Percentiles rank a stretch among this genome's conserved stretches.
Evolutionary conservation across 148 eudicot genomes (phyloP).

Genomic region (Rhododendron kiyosumense): DNA sequence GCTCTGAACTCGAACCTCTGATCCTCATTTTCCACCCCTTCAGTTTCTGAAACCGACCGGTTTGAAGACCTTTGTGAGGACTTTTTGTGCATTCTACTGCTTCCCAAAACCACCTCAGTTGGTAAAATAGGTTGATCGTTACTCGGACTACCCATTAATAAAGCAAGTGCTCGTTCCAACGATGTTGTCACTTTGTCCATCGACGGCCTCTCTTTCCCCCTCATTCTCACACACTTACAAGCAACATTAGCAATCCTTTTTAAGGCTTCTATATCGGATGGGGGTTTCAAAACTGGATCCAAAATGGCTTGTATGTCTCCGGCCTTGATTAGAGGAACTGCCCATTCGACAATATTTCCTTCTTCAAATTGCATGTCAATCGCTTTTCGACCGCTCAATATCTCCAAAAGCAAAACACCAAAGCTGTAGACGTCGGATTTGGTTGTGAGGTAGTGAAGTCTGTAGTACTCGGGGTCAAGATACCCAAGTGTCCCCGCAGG

Average conservation of each 20-base stretch:
- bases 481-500: conserved; percentile 97
- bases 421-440: conserved; percentile 96
- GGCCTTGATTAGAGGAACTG: conserved; percentile 67
- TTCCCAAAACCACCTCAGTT: conserved; percentile 86
- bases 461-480: conserved; percentile 92
- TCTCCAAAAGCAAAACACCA: conserved; percentile 88
- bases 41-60: conserved; percentile 58
- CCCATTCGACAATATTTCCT: conserved; percentile 97
- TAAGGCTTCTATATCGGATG: conserved; percentile 66
- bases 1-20: conserved; percentile 80
- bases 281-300: conserved; percentile 58
- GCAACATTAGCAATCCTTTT: conserved; percentile 78
- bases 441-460: conserved; percentile 90
- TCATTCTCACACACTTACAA: conserved; percentile 80
- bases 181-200: conserved; percentile 96
- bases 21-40: conserved; percentile 61
- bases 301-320: conserved; percentile 58
- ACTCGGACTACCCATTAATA: conserved; percentile 82
- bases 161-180: conserved; percentile 72
- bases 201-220: conserved; percentile 89
- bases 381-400: conserved; percentile 83
- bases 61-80: conserved; percentile 75
- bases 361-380: conserved; percentile 89
- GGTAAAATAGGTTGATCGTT: conserved; percentile 93
- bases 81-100: conserved; percentile 90